phyloP scores from a whole-genome alignment of 306 rosid species.

The Medicago ruthenica region DNA sequence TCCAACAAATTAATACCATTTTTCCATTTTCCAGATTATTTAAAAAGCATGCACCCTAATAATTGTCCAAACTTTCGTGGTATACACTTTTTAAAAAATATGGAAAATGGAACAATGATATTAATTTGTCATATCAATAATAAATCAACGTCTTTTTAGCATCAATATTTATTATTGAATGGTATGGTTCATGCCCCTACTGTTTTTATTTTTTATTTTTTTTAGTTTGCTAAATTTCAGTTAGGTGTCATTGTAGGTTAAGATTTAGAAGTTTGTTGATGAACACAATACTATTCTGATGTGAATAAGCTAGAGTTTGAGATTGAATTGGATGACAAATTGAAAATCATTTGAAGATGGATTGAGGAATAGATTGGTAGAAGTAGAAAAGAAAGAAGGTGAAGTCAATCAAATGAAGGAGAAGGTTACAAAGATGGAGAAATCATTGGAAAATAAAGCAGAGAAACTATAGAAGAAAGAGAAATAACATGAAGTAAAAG shows the following conservation, averaged over 20 bases:
- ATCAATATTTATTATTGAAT: slow-evolving; percentile 9
- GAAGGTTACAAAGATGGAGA: slow-evolving; percentile 82
- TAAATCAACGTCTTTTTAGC: background rate
- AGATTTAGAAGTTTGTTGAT: slow-evolving; percentile 80
- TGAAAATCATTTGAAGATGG: slow-evolving; percentile 78
- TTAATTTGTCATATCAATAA: background rate
- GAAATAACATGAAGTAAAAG: slow-evolving; percentile 74
- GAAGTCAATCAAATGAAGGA: slow-evolving; percentile 85
- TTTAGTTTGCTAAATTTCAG: slow-evolving; percentile 19
- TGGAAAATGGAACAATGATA: background rate
- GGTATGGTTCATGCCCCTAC: background rate
- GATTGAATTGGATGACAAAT: slow-evolving; percentile 71
- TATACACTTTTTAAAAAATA: slow-evolving; percentile 26
- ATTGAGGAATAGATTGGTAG: slow-evolving; percentile 64
- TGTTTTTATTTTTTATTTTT: slow-evolving; percentile 9
- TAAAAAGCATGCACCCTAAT: slow-evolving; percentile 19
- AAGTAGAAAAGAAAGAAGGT: slow-evolving; percentile 85
- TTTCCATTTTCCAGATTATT: slow-evolving; percentile 9
- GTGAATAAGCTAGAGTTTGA: slow-evolving; percentile 79
- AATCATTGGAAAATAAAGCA: too few relatives aligned
- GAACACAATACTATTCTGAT: slow-evolving; percentile 71
- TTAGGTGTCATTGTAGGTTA: slow-evolving; percentile 59
- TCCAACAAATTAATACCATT: background rate
- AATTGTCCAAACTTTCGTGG: background rate
- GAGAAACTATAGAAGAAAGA: too few relatives aligned